Evolutionary conservation across 805 yeast genomes (phyloP).

Genomic region (Monosporozyma unispora): DNA sequence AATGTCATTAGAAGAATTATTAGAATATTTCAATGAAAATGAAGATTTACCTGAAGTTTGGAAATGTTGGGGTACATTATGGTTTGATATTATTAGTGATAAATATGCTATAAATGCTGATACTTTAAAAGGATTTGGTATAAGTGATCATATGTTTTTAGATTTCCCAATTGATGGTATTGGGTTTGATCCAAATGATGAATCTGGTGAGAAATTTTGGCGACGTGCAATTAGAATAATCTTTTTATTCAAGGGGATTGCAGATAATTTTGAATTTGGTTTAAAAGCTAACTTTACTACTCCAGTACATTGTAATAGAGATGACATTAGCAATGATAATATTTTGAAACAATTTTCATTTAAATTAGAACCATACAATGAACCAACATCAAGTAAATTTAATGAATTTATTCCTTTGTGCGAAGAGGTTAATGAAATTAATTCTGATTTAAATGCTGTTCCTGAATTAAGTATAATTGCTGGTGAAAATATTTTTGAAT

Average conservation of each 20-base stretch:
- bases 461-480: constrained; percentile 22
- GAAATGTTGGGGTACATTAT: constrained; percentile 78
- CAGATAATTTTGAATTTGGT: constrained; percentile 17
- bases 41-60: constrained; percentile 68
- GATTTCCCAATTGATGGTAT: constrained; percentile 63
- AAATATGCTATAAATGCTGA: constrained; percentile 34
- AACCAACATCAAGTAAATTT: constrained; percentile 4
- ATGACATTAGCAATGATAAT: constrained; percentile 10
- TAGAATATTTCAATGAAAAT: constrained; percentile 45
- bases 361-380: constrained; percentile 12
- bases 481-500: constrained; percentile 26
- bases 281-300: constrained; percentile 11
- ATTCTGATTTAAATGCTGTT: constrained; percentile 13
- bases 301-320: constrained; percentile 11
- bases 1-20: constrained; percentile 30
- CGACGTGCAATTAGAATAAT: constrained; percentile 26
- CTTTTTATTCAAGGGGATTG: constrained; percentile 24
- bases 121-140: constrained; percentile 45
- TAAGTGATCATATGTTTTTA: constrained; percentile 43
- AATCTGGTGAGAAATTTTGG: constrained; percentile 29
- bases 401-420: constrained; percentile 8
- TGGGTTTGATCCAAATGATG: constrained; percentile 33
- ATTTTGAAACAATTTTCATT: constrained; percentile 18
- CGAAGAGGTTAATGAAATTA: constrained; percentile 18
- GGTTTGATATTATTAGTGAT: constrained; percentile 56